Evolutionary conservation across 2,329 filamentous ascomycete species (phyloP).

Genomic region (Davidsoniella neocaledoniae): DNA sequence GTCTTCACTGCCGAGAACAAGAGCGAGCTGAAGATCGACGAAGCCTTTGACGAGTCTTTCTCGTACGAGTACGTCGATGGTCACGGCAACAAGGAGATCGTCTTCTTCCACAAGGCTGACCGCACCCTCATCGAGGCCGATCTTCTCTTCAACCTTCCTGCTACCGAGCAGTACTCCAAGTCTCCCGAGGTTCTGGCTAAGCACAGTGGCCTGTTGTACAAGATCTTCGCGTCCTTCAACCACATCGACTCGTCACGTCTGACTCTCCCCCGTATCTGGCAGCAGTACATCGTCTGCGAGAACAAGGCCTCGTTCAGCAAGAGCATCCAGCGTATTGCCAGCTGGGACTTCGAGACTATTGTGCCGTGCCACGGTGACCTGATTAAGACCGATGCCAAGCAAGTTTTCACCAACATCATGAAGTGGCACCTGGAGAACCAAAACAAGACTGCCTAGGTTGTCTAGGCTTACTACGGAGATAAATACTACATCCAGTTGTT

Average conservation of each 20-base stretch:
- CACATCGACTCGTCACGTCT: slow-evolving; percentile 30
- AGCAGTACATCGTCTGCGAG: slow-evolving; percentile 48
- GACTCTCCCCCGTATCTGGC: slow-evolving; percentile 56
- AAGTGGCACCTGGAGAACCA: slow-evolving; percentile 52
- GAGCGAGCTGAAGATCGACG: slow-evolving; percentile 37
- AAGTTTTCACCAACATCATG: slow-evolving; percentile 60
- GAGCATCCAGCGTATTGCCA: slow-evolving; percentile 49
- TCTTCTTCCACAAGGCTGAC: slow-evolving; percentile 69
- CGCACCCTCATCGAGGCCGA: slow-evolving; percentile 75
- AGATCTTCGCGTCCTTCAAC: slow-evolving; percentile 36
- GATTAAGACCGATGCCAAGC: slow-evolving; percentile 58
- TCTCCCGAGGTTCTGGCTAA: slow-evolving; percentile 17
- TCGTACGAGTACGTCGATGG: slow-evolving; percentile 68
- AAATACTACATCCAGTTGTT: no score
- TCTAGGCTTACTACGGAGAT: no score
- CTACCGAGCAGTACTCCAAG: slow-evolving; percentile 66
- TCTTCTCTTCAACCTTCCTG: slow-evolving; percentile 78
- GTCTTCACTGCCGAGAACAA: slow-evolving; percentile 47
- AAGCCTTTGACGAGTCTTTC: slow-evolving; percentile 77
- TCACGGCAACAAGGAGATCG: slow-evolving; percentile 72
- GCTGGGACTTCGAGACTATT: slow-evolving; percentile 72
- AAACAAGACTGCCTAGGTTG: not conserved
- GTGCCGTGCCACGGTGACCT: slow-evolving; percentile 91
- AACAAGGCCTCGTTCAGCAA: slow-evolving; percentile 54
- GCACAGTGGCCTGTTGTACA: slow-evolving; percentile 20